phyloP scores from a whole-genome alignment of 2,329 filamentous ascomycete species.

The Tolypocladium cylindrosporum region DNA sequence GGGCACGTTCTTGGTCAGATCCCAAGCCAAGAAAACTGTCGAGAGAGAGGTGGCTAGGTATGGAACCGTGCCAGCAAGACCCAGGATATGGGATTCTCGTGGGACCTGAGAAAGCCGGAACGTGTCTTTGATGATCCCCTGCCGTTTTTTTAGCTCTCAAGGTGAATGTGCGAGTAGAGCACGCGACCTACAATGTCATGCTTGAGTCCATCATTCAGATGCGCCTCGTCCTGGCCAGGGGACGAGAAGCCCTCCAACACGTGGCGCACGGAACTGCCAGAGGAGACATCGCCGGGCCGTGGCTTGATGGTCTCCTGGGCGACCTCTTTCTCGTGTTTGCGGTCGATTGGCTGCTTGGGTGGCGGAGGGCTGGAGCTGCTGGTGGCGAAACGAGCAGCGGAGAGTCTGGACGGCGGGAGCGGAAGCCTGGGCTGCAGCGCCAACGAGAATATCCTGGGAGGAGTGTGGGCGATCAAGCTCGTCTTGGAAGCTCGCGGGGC shows the following conservation, averaged over 20 bases:
- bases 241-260: conserved; percentile 30
- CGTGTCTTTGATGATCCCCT: conserved; percentile 59
- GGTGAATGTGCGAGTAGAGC: background rate
- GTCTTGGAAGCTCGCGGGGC: conserved; percentile 7
- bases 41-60: conserved; percentile 77
- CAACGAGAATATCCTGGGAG: background rate
- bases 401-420: background rate
- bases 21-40: conserved; percentile 74
- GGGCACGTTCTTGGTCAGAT: conserved; percentile 60
- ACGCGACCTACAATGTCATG: conserved; percentile 44
- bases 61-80: conserved; percentile 70
- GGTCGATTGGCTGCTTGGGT: conserved; percentile 31
- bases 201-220: conserved; percentile 25
- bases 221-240: conserved; percentile 12
- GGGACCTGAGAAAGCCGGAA: conserved; percentile 57
- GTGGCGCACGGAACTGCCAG: conserved; percentile 43
- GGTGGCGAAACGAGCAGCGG: conserved; percentile 10
- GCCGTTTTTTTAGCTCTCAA: conserved; percentile 1
- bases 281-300: conserved; percentile 50
- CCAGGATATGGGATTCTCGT: conserved; percentile 56
- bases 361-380: conserved; percentile 13
- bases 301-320: conserved; percentile 45
- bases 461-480: background rate
- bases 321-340: conserved; percentile 44
- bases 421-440: conserved; percentile 1